Evolutionary conservation across 2,329 filamentous ascomycete species (phyloP), one percentile per base, ranked within the genome.

Genomic region (Cladorrhinum sp.): DNA sequence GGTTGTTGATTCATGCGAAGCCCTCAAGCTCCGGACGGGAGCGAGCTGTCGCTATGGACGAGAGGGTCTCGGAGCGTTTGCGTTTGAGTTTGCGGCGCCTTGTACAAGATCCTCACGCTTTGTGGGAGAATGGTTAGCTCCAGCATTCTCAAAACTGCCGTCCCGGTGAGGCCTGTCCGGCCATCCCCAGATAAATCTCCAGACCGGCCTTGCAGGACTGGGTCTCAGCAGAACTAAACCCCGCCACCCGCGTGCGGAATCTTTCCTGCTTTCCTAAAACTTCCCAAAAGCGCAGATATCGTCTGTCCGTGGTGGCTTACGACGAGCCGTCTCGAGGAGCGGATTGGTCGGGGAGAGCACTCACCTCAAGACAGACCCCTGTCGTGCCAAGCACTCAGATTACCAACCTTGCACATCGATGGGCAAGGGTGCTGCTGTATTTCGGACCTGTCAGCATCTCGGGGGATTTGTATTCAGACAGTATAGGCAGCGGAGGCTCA

Each of bases 1-100:
- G 78, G 74, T 73, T 74, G 76, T 73, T 75, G 73, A 77, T 77
- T 79, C 77, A 79, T 79, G 70, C 72, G 76, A 72, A 68, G 70
- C 70, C 70, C 70, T 71, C 75, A 74, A 70, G 69, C 70, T 68
- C 72, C 67, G 59, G 65, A 65, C 16, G 60, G 69, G 71, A 76
- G 73, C 71, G 73, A 72, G 61, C 63, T 68, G 70, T 72, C 69
- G 69, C 69, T 62, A 63, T 63, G 63, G 62, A 68, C 62, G 59
- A 73, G 63, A 64, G 65, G 65, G 62, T 70, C 64, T 63, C 64
- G 58, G 62, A 70, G 63, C 63, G 68, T 66, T 65, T 46, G 30
- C 52, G 33, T 36, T 36, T 36, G 33, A 3, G 33, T 55, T 55
- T 70, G 66, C 66, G 59, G 67, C 57, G 67, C 62, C 69, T n/a